Base-by-base conservation (phyloP, 164 flowering plant genomes). In the Tetracentron sinense region DNA sequence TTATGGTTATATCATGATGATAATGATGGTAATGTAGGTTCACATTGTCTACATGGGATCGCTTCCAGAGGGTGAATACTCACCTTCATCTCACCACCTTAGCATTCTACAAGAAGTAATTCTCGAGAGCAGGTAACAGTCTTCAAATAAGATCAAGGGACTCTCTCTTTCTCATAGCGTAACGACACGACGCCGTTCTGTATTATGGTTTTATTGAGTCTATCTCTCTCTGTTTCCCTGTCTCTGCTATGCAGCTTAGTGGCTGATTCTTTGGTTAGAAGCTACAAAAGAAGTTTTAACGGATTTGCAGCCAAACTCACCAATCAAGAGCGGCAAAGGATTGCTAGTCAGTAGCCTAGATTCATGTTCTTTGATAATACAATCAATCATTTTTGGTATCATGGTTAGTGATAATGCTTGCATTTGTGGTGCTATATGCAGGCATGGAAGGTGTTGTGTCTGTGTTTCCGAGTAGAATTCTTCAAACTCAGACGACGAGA, bases 221-320 rank as follows among this genome's bases (percentile, higher is more conserved):
- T 10, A 4, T 10, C 38, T 33, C 10, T 33, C 38, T 33, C 10
- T 4, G 10, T 10, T 33, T 33, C 38, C 38, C 38, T 10, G 38
- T 33, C 38, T 33, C 5, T 26, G 11, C 29, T 52, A 53, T 69
- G 78, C 48, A 29, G 53, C 15, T 19, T 54, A 8, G 42, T 27
- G 47, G 75, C 79, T 25, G 33, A 73, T 7, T 72, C 70, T 19
- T 62, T 69, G 12, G 64, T 81, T 54, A 64, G 63, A 44, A 84
- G 83, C 58, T 84, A 76, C 73, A 67, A 63, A 48, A 86, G 77
- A 67, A 84, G 83, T 56, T 83, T 86, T 52, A 78, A 76, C 54
- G 91, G 86, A 1, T 83, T 86, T 54, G 81, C 75, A 0, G 88
- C 79, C n/a, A 69, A 71, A 57, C 78, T 86, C 19, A 82, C 78